A percentile compares a stretch with the other conserved stretches of the same genome.
These are phyloP conservation scores for Mycena filopes DNA, from an alignment of 768 basidiomycete species.

Conservation along the genomic window DNA sequence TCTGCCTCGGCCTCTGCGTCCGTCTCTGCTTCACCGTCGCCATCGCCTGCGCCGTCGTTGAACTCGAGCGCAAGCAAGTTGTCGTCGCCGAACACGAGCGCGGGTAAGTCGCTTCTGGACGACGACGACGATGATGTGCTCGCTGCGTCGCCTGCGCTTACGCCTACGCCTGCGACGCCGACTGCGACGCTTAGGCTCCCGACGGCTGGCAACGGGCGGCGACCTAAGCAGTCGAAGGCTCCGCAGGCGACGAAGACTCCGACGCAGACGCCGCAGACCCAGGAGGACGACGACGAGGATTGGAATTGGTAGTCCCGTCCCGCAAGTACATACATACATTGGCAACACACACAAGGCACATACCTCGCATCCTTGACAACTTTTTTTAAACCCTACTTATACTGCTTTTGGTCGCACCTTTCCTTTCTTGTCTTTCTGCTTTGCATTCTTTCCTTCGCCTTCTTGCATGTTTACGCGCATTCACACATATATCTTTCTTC, in stretches of 20 bases:
- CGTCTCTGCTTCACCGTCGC: slow-evolving; percentile 29
- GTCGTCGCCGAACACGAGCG: not conserved
- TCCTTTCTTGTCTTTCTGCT: too few species aligned
- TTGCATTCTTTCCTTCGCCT: too few species aligned
- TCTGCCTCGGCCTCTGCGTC: slow-evolving; percentile 38
- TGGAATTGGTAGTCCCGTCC: slow-evolving; percentile 80
- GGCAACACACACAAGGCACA: too few species aligned
- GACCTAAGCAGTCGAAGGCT: slow-evolving; percentile 19
- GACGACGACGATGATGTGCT: slow-evolving; percentile 47
- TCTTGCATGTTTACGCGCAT: too few species aligned
- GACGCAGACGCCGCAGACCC: slow-evolving; percentile 28
- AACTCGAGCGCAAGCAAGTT: not conserved
- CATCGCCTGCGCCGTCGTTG: slow-evolving; percentile 33
- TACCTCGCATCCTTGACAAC: too few species aligned
- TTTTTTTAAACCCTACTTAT: too few species aligned
- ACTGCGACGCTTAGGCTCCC: slow-evolving; percentile 24
- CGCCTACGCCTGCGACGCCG: slow-evolving; percentile 37
- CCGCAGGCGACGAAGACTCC: slow-evolving; percentile 10
- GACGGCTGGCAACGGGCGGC: slow-evolving; percentile 10
- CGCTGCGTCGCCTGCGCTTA: slow-evolving; percentile 44
- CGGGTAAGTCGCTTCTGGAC: slow-evolving; percentile 43
- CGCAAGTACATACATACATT: too few species aligned
- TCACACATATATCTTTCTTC: too few species aligned
- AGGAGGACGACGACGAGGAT: slow-evolving; percentile 62
- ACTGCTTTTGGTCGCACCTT: too few species aligned